These are phyloP conservation scores for Mycena crocata DNA, from an alignment of 768 basidiomycete genomes.

Conservation along the genomic window DNA sequence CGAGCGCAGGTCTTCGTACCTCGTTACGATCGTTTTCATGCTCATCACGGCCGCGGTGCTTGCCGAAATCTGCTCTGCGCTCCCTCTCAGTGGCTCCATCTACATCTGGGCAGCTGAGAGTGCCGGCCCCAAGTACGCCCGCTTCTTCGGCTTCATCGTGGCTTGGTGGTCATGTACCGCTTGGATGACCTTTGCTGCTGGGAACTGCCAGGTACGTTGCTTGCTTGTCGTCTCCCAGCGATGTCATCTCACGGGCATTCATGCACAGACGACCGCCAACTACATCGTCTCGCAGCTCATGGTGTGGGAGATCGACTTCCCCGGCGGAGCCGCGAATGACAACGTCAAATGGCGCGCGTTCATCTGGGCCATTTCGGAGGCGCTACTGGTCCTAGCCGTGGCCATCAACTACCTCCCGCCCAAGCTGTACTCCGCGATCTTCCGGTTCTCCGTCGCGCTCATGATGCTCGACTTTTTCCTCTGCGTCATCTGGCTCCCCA, in stretches of 20 bases:
- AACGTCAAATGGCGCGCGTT: constrained; percentile 90
- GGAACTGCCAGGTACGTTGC: constrained; percentile 81
- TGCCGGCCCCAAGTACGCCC: constrained; percentile 86
- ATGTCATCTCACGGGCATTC: constrained; percentile 3
- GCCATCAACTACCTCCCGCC: constrained; percentile 90
- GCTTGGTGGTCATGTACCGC: constrained; percentile 96
- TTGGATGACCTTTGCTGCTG: constrained; percentile 95
- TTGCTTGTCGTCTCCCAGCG: background rate
- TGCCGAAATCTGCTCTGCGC: constrained; percentile 91
- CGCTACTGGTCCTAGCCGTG: constrained; percentile 74
- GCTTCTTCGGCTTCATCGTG: constrained; percentile 90
- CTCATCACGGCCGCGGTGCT: constrained; percentile 87
- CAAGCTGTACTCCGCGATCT: constrained; percentile 76
- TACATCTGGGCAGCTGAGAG: constrained; percentile 96
- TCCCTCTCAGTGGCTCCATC: constrained; percentile 90
- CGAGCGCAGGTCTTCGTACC: constrained; percentile 78
- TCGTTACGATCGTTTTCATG: constrained; percentile 89
- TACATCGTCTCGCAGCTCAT: constrained; percentile 87
- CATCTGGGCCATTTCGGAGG: constrained; percentile 87
- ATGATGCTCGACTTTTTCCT: constrained; percentile 91
- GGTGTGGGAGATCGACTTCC: constrained; percentile 85
- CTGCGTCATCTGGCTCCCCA: constrained; percentile 92
- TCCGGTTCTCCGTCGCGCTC: constrained; percentile 78
- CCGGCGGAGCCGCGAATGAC: constrained; percentile 75
- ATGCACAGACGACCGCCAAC: constrained; percentile 81